phyloP scores from a whole-genome alignment of 1,139 yeast genomes.

The Blastobotrys elegans region DNA sequence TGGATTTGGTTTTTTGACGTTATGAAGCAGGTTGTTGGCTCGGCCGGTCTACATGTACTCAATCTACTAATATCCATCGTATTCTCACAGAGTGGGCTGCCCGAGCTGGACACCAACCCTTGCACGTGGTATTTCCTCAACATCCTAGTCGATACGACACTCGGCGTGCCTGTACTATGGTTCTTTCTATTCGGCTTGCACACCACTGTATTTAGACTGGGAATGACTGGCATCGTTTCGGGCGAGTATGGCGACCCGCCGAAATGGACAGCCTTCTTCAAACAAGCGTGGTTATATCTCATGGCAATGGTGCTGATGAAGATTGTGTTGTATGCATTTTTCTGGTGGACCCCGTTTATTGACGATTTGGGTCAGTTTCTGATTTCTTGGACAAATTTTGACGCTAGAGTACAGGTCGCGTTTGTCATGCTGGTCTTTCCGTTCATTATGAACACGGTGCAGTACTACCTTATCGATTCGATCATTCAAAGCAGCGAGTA shows the following conservation, averaged over 20 bases:
- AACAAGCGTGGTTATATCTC: conserved; percentile 69
- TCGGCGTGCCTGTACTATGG: conserved; percentile 88
- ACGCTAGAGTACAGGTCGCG: conserved; percentile 76
- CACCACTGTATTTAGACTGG: conserved; percentile 43
- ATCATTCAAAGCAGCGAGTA: conserved; percentile 62
- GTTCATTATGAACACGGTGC: conserved; percentile 67
- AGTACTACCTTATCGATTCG: conserved; percentile 80
- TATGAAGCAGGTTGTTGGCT: conserved; percentile 82
- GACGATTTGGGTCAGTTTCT: conserved; percentile 54
- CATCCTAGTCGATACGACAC: conserved; percentile 82
- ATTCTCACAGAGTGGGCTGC: conserved; percentile 37
- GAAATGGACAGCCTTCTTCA: conserved; percentile 54
- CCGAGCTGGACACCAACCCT: conserved; percentile 36
- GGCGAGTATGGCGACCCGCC: conserved; percentile 86
- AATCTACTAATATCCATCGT: conserved; percentile 69
- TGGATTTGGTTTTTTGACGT: conserved; percentile 87
- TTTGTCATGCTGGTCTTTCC: conserved; percentile 72
- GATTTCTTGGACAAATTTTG: conserved; percentile 73
- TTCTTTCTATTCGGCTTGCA: conserved; percentile 43
- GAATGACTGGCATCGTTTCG: conserved; percentile 61
- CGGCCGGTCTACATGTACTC: conserved; percentile 74
- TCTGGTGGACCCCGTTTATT: conserved; percentile 54
- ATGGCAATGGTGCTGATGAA: conserved; percentile 55
- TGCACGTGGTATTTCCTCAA: conserved; percentile 80
- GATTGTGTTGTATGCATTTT: conserved; percentile 45